phyloP scores from a whole-genome alignment of 2,329 filamentous ascomycete species.

The Anthostomella pinea region DNA sequence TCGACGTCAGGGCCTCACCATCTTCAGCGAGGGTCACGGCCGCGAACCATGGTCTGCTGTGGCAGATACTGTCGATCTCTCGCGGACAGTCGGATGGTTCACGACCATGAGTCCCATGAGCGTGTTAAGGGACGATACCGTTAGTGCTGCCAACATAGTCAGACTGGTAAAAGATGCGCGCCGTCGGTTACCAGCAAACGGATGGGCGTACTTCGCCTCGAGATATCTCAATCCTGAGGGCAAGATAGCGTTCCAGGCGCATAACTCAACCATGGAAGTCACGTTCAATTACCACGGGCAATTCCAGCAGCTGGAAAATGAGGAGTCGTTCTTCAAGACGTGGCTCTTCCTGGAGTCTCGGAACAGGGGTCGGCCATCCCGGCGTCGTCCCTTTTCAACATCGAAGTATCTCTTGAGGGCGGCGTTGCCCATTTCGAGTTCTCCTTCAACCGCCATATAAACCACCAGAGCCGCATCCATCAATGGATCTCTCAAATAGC shows the following conservation, averaged over 20 bases:
- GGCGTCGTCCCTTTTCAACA: constrained; percentile 1
- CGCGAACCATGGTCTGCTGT: constrained; percentile 34
- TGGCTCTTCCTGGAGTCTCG: background rate
- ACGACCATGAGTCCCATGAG: constrained; percentile 39
- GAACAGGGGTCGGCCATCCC: constrained; percentile 1
- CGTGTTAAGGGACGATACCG: constrained; percentile 1
- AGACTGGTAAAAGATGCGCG: constrained; percentile 7
- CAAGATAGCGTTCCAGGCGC: background rate
- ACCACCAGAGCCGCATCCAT: constrained; percentile 2
- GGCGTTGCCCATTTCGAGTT: constrained; percentile 4
- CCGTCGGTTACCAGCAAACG: background rate
- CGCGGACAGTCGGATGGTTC: constrained; percentile 45
- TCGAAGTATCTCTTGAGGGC: constrained; percentile 8
- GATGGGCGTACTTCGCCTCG: constrained; percentile 7
- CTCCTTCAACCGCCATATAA: constrained; percentile 7
- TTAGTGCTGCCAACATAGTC: constrained; percentile 5
- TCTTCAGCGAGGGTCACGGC: constrained; percentile 43
- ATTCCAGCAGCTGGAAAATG: no score
- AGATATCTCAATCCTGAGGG: background rate
- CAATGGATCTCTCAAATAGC: constrained; percentile 8
- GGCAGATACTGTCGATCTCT: constrained; percentile 37
- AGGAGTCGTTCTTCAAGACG: constrained; percentile 1
- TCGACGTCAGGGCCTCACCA: constrained; percentile 31
- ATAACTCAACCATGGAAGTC: constrained; percentile 6
- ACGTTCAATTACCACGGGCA: constrained; percentile 12